Conservation (phyloP, 208 protist genomes). For the Trypanosoma vivax region DNA sequence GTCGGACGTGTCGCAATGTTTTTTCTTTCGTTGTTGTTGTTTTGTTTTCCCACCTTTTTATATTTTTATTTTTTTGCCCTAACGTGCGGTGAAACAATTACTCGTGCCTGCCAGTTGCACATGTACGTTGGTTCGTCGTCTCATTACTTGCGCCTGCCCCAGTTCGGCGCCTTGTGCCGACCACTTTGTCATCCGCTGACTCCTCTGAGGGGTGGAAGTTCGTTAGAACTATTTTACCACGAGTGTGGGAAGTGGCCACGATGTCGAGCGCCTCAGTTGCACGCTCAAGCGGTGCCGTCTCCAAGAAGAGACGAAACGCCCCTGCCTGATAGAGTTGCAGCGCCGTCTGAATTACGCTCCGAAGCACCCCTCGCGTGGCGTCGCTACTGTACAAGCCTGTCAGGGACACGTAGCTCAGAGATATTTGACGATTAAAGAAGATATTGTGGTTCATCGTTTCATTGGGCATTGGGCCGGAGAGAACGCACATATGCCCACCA, state of each 20-base stretch:
- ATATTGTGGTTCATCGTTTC: slow-evolving; percentile 18
- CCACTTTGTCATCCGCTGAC: slow-evolving; percentile 14
- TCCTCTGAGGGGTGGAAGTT: slow-evolving; percentile 39
- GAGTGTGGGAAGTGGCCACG: slow-evolving; percentile 33
- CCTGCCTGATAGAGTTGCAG: slow-evolving; percentile 43
- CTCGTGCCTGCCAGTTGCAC: too few species aligned
- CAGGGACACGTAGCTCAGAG: slow-evolving; percentile 56
- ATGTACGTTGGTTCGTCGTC: too few species aligned
- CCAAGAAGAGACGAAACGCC: slow-evolving; percentile 33
- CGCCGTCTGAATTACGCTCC: slow-evolving; percentile 26
- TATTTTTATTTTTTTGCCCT: too few species aligned
- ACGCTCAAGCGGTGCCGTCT: slow-evolving; percentile 43
- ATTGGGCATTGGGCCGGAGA: slow-evolving; percentile 26
- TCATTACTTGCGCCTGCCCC: slow-evolving; percentile 6
- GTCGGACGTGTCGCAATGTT: too few species aligned
- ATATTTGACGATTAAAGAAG: slow-evolving; percentile 51
- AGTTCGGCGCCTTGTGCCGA: slow-evolving; percentile 17
- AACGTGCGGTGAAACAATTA: too few species aligned
- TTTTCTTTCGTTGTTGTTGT: too few species aligned
- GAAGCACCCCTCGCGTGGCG: slow-evolving; percentile 31
- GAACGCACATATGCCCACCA: slow-evolving; percentile 57
- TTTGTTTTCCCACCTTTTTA: too few species aligned
- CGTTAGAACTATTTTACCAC: slow-evolving; percentile 63
- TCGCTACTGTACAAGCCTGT: slow-evolving; percentile 30
- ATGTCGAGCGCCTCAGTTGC: slow-evolving; percentile 37